Base-by-base conservation (phyloP, 116 monocot species). In the Posidonia oceanica region DNA sequence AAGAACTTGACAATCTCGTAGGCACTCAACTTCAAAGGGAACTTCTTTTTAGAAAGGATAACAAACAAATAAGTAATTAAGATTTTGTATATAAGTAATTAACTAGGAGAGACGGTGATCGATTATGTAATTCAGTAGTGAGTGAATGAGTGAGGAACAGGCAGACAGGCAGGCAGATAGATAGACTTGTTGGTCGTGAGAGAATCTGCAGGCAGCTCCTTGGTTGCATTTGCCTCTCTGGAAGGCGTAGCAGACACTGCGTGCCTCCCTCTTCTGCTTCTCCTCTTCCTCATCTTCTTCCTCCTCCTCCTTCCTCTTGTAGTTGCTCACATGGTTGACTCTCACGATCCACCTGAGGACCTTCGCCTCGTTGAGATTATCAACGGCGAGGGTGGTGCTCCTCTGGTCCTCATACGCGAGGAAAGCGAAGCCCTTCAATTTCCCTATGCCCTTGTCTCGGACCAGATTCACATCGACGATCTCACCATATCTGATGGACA, bases 391-490 rank as follows among this genome's bases (percentile, higher is more conserved):
- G 64, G 82, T 72, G 48, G 92, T 97, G 79, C 97, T 97, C 68
- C 92, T 81, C 76, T 97, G 97, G 69, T 97, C 97, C 73, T 97
- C 97, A 44, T 92, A 97, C 23, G 92, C 92, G 75, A 97, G 59
- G 74, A 97, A 97, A 15, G 89, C 89, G 72, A 97, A 97, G 8
- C 97, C 92, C 74, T 85, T 91, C 16, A 92, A 87, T 71, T 97
- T 92, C 59, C 97, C 97, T 6, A 89, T 89, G 23, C 75, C 83
- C 66, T 89, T 97, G 60, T 97, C 92, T 80, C 97, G 81, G 11
- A 97, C 87, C 67, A 97, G 87, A 66, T 97, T 97, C 61, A 97
- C 83, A 72, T 97, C 97, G 8, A 97, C 85, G 37, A 97, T 61
- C 74, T 97, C 92, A 4, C 97, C 97, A 72, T 91, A 95, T 78